Percentiles rank a stretch among this genome's conserved stretches.
phyloP scores from a whole-genome alignment of 139 green algal species.

The Volvox africanus region DNA sequence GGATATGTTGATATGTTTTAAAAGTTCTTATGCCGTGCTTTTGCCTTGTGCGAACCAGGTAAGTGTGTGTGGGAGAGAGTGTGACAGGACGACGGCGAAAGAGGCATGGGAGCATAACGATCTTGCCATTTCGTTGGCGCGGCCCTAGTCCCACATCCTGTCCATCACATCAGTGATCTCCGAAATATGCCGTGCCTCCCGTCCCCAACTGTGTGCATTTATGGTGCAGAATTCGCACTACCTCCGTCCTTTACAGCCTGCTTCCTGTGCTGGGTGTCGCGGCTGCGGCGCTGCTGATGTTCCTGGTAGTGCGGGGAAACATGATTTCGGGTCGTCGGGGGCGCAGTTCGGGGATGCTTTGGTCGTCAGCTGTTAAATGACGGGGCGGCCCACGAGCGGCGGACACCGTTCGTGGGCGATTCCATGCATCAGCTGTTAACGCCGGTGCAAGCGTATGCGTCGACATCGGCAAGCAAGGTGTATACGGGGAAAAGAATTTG shows the following conservation, averaged over 20 bases:
- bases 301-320: neutral
- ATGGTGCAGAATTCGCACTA: neutral
- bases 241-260: neutral
- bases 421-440: neutral
- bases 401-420: conserved; percentile 12
- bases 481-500: neutral
- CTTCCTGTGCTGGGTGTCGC: conserved; percentile 6
- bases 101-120: no score
- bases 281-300: conserved; percentile 21
- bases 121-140: no score
- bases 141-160: no score
- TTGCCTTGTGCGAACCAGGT: no score
- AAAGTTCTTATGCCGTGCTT: no score
- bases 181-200: no score
- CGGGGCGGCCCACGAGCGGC: conserved; percentile 47
- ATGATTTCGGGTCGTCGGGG: neutral
- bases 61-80: no score
- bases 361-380: conserved; percentile 18
- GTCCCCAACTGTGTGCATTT: no score
- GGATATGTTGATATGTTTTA: no score
- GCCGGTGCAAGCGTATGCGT: neutral
- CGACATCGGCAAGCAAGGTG: neutral
- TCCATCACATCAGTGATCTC: no score
- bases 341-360: no score
- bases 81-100: no score